Percentiles rank a stretch among this genome's conserved stretches.
phyloP scores from a whole-genome alignment of 257 asterid genomes.

The Ballota nigra region DNA sequence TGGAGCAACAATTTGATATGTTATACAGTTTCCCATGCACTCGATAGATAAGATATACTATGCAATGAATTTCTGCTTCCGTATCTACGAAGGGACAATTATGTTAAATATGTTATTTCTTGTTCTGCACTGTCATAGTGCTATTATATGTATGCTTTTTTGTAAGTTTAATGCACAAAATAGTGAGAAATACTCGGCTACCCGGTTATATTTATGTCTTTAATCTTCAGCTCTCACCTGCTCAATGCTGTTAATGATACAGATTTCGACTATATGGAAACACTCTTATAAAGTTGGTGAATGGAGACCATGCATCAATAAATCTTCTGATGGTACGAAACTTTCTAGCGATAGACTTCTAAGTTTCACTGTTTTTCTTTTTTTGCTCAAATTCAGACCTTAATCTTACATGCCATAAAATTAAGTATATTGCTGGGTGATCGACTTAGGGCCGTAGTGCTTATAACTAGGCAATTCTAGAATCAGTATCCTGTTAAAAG shows the following conservation, averaged over 20 bases:
- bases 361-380: not conserved
- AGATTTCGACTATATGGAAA: slow-evolving; percentile 94
- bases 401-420: slow-evolving; percentile 11
- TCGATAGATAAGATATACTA: not conserved
- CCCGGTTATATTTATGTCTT: slow-evolving; percentile 3
- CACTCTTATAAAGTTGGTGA: slow-evolving; percentile 82
- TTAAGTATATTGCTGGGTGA: slow-evolving; percentile 9
- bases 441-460: not conserved
- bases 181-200: slow-evolving; percentile 4
- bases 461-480: slow-evolving; percentile 6
- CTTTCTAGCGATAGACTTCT: slow-evolving; percentile 17
- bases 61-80: slow-evolving; percentile 3
- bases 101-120: not conserved
- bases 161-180: not conserved
- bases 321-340: slow-evolving; percentile 62
- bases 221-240: slow-evolving; percentile 13
- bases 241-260: slow-evolving; percentile 29
- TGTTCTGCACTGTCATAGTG: not conserved
- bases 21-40: not conserved
- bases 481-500: not conserved
- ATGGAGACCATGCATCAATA: slow-evolving; percentile 89
- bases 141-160: not conserved
- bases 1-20: slow-evolving; percentile 11
- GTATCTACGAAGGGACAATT: not conserved
- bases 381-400: slow-evolving; percentile 4